Evolutionary conservation across 495 filamentous ascomycete genomes (phyloP).

Genomic region (Cercophora samala): DNA sequence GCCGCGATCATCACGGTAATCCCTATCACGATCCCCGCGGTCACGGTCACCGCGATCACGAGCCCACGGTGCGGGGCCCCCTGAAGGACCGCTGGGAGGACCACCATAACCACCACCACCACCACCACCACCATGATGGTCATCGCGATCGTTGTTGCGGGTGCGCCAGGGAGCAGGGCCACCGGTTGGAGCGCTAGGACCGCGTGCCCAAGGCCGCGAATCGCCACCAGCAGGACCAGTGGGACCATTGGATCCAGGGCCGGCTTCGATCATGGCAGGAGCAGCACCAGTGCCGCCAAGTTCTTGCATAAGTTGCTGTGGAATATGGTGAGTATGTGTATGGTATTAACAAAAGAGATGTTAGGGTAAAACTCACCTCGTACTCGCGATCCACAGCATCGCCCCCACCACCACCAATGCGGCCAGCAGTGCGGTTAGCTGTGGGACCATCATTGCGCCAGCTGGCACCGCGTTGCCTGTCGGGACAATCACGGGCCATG

Average conservation of each 20-base stretch:
- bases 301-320: conserved; percentile 95
- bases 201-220: conserved; percentile 86
- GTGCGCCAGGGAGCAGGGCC: conserved; percentile 76
- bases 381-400: conserved; percentile 93
- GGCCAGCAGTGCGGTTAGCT: conserved; percentile 48
- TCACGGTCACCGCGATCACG: conserved; percentile 47
- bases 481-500: conserved; percentile 64
- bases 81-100: conserved; percentile 35
- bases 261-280: conserved; percentile 83
- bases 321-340: neutral
- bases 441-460: conserved; percentile 71
- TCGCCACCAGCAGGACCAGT: conserved; percentile 41
- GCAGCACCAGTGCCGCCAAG: conserved; percentile 66
- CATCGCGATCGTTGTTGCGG: conserved; percentile 42
- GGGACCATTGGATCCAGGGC: conserved; percentile 56
- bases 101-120: conserved; percentile 30
- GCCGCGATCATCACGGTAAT: conserved; percentile 29
- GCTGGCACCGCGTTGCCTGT: conserved; percentile 81
- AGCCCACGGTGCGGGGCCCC: conserved; percentile 50
- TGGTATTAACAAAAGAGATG: neutral
- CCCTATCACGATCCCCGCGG: conserved; percentile 47
- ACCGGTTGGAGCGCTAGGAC: conserved; percentile 63
- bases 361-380: conserved; percentile 59
- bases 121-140: conserved; percentile 38
- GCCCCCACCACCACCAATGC: conserved; percentile 60